Conservation (phyloP, 1,139 yeast genomes). For the Pichia sp. region DNA sequence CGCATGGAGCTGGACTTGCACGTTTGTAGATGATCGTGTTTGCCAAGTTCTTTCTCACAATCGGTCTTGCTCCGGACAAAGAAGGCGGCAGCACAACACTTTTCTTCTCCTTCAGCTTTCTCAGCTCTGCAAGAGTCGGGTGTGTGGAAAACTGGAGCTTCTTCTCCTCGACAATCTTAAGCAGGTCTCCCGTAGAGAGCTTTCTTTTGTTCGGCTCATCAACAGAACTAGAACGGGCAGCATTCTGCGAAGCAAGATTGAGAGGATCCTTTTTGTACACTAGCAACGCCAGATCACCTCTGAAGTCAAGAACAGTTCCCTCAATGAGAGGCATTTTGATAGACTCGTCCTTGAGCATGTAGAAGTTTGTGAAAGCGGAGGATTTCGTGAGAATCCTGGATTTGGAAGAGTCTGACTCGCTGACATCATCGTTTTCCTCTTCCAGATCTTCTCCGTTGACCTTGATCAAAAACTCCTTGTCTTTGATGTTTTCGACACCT, state of each 20-base stretch:
- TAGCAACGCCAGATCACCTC: constrained; percentile 54
- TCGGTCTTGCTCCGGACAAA: constrained; percentile 13
- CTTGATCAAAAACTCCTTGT: constrained; percentile 34
- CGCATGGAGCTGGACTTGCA: constrained; percentile 10
- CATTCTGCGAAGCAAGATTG: background rate
- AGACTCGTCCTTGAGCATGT: constrained; percentile 49
- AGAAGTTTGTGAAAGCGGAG: constrained; percentile 49
- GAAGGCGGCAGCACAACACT: no score
- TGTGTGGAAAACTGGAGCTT: constrained; percentile 13
- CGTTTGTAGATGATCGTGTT: constrained; percentile 19
- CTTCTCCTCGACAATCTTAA: constrained; percentile 11
- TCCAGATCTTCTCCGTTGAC: background rate
- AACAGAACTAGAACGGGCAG: background rate
- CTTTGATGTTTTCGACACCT: constrained; percentile 25
- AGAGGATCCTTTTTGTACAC: constrained; percentile 1
- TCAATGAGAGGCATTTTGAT: constrained; percentile 51
- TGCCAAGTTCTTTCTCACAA: constrained; percentile 8
- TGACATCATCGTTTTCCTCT: constrained; percentile 18
- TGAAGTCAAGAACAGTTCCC: constrained; percentile 58
- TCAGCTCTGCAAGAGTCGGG: constrained; percentile 14
- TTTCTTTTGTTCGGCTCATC: background rate
- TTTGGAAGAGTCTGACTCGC: constrained; percentile 17
- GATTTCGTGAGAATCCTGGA: constrained; percentile 40
- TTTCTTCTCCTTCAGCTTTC: constrained; percentile 8
- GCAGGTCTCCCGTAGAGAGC: constrained; percentile 10